Evolutionary conservation across 768 basidiomycete genomes (phyloP).

Genomic region (Glaciozyma antarctica): DNA sequence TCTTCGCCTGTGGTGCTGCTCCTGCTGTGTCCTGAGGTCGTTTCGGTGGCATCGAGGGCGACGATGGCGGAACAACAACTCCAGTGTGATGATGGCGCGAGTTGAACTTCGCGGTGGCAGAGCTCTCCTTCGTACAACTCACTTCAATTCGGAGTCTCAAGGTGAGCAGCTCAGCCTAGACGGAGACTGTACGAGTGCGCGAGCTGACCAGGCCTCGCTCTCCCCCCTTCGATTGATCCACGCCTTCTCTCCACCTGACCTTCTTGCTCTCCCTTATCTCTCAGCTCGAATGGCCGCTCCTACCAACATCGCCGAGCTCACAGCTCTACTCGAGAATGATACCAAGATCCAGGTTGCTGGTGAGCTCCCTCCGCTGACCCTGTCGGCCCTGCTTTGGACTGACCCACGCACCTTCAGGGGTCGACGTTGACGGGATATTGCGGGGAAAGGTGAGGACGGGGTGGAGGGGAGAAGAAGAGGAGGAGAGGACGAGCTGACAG

Average conservation of each 20-base stretch:
- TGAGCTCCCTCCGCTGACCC: too few species aligned
- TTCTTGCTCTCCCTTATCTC: not conserved
- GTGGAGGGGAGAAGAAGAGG: not conserved
- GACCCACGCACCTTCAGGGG: slow-evolving; percentile 8
- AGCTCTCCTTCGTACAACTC: not conserved
- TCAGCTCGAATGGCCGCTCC: slow-evolving; percentile 37
- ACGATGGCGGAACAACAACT: too few species aligned
- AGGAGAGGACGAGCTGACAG: not conserved
- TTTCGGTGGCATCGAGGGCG: not conserved
- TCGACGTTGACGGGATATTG: slow-evolving; percentile 75
- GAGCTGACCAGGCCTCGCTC: too few species aligned
- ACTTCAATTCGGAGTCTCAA: too few species aligned
- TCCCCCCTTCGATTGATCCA: not conserved
- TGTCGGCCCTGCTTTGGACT: too few species aligned
- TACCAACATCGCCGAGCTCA: slow-evolving; percentile 52
- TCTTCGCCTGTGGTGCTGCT: not conserved
- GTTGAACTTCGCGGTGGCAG: too few species aligned
- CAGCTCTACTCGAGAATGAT: slow-evolving; percentile 50
- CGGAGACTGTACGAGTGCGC: too few species aligned
- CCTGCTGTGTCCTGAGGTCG: not conserved
- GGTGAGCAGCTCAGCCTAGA: too few species aligned
- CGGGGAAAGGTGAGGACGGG: slow-evolving; percentile 63
- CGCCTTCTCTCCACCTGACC: not conserved
- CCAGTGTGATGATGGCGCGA: too few species aligned
- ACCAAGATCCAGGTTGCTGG: slow-evolving; percentile 21